Evolutionary conservation across 2,329 filamentous ascomycete genomes (phyloP).

Genomic region (Alternaria brassicae): DNA sequence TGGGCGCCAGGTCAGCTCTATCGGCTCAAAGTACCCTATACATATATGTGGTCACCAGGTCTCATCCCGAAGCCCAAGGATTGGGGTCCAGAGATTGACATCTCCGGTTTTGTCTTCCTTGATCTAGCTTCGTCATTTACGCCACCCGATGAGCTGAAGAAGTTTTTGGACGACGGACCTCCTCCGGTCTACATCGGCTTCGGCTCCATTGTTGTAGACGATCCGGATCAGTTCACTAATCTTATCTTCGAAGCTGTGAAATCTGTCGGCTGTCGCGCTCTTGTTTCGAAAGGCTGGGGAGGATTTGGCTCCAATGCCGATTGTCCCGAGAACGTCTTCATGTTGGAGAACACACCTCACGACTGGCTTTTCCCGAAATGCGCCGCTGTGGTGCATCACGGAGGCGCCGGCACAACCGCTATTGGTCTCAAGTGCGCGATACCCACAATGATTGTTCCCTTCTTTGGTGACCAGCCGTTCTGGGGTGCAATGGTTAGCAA

Average conservation of each 20-base stretch:
- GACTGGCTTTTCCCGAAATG: constrained; percentile 78
- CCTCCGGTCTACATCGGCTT: constrained; percentile 77
- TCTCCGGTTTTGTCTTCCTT: constrained; percentile 80
- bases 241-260: constrained; percentile 75
- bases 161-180: constrained; percentile 52
- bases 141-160: constrained; percentile 62
- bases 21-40: constrained; percentile 75
- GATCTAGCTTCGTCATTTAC: constrained; percentile 69
- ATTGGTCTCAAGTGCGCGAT: constrained; percentile 74
- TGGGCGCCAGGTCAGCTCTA: constrained; percentile 80
- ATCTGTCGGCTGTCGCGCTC: constrained; percentile 69
- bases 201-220: constrained; percentile 77
- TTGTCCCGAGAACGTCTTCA: constrained; percentile 66
- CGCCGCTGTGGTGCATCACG: constrained; percentile 73
- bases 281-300: constrained; percentile 80
- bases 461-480: constrained; percentile 81
- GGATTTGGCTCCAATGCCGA: constrained; percentile 66
- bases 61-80: constrained; percentile 72
- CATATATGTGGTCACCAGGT: constrained; percentile 70
- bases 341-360: constrained; percentile 77
- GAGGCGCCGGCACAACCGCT: constrained; percentile 79
- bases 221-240: constrained; percentile 71
- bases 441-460: constrained; percentile 78
- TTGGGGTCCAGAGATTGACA: constrained; percentile 73
- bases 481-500: constrained; percentile 75